Conservation (phyloP, 2,329 filamentous ascomycete genomes). For the Diplodia scrobiculata region DNA sequence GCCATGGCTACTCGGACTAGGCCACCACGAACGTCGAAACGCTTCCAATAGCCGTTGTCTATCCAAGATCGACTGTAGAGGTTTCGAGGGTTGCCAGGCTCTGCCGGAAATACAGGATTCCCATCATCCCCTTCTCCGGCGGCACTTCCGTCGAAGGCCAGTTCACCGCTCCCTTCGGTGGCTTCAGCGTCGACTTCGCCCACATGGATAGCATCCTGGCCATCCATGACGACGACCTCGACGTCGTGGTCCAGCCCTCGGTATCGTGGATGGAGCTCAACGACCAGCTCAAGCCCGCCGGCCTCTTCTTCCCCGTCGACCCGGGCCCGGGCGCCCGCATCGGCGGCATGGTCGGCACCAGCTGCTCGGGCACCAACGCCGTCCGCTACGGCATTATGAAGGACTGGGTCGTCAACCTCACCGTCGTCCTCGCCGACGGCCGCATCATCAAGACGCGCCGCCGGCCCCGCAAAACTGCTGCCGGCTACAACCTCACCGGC, state of each 20-base stretch:
- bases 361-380: slow-evolving; percentile 72
- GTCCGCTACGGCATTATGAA: slow-evolving; percentile 85
- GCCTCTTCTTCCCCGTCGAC: slow-evolving; percentile 89
- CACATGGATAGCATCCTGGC: slow-evolving; percentile 81
- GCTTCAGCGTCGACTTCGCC: slow-evolving; percentile 85
- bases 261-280: slow-evolving; percentile 93
- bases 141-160: slow-evolving; percentile 87
- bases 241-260: slow-evolving; percentile 86
- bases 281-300: slow-evolving; percentile 68
- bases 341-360: slow-evolving; percentile 80
- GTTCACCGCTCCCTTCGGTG: slow-evolving; percentile 82
- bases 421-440: slow-evolving; percentile 77
- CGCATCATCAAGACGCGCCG: slow-evolving; percentile 76
- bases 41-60: slow-evolving; percentile 66
- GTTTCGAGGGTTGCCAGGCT: slow-evolving; percentile 67
- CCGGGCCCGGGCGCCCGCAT: slow-evolving; percentile 75
- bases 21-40: slow-evolving; percentile 66
- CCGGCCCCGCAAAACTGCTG: slow-evolving; percentile 73
- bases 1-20: slow-evolving; percentile 71
- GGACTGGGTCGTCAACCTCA: slow-evolving; percentile 82
- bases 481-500: slow-evolving; percentile 79
- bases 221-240: slow-evolving; percentile 85
- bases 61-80: slow-evolving; percentile 66
- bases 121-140: slow-evolving; percentile 82
- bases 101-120: slow-evolving; percentile 76